Conservation (phyloP, 116 monocot species). For the Cymodocea nodosa region DNA sequence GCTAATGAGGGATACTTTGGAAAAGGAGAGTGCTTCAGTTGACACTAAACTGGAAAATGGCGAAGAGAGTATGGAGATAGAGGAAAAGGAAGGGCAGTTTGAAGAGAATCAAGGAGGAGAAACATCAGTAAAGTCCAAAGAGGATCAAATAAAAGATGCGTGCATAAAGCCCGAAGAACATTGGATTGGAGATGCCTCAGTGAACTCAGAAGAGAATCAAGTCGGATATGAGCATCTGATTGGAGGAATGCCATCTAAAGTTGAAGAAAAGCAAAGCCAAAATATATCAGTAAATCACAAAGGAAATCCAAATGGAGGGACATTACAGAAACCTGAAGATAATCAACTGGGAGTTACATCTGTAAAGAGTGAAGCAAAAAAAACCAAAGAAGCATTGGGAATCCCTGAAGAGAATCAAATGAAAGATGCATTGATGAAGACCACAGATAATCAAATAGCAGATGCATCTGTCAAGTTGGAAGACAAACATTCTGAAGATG, state of each 20-base stretch:
- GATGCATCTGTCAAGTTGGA: not conserved
- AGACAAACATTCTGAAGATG: conserved; percentile 5
- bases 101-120: not conserved
- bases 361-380: not conserved
- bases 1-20: not conserved
- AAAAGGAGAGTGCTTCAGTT: not conserved
- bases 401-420: not conserved
- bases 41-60: not conserved
- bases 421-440: not conserved
- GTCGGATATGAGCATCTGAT: not conserved
- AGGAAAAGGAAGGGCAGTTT: not conserved
- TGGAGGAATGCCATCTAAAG: not conserved
- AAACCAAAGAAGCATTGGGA: not conserved
- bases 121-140: not conserved
- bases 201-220: not conserved
- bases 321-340: not conserved
- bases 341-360: not conserved
- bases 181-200: not conserved
- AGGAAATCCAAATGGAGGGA: not conserved
- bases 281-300: not conserved
- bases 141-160: conserved; percentile 1
- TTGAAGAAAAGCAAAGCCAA: not conserved
- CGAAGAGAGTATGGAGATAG: not conserved
- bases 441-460: not conserved
- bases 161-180: not conserved